A percentile compares a stretch with the other conserved stretches of the same genome.
Conservation (phyloP, 2,329 filamentous ascomycete genomes). For the Aspergillus sp. region DNA sequence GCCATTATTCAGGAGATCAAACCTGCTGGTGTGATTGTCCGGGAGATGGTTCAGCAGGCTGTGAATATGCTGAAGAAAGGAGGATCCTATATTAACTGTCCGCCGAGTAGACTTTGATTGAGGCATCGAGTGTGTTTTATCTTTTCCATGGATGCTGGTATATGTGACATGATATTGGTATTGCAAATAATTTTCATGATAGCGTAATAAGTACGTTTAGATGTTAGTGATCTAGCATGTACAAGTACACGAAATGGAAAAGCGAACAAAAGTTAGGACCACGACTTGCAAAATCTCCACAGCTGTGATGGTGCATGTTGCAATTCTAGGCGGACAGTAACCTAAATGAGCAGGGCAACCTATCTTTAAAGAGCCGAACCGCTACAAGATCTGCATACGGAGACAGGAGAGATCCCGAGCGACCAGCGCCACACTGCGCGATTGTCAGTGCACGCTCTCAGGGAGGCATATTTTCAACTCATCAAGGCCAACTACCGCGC, state of each 20-base stretch:
- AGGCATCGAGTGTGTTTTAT: not conserved
- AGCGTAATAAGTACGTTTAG: conserved; percentile 17
- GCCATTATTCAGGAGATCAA: conserved; percentile 75
- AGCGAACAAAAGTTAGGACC: conserved; percentile 18
- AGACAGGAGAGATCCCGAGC: conserved; percentile 14
- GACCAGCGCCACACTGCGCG: conserved; percentile 9
- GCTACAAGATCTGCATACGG: conserved; percentile 14
- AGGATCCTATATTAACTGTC: conserved; percentile 57
- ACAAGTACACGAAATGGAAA: conserved; percentile 32
- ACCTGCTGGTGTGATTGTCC: conserved; percentile 81
- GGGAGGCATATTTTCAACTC: not conserved
- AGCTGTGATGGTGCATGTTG: conserved; percentile 2
- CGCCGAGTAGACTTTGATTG: conserved; percentile 50
- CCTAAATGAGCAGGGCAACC: conserved; percentile 4
- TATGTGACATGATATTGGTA: conserved; percentile 8
- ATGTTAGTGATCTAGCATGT: conserved; percentile 29
- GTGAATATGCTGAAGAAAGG: conserved; percentile 67
- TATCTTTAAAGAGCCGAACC: conserved; percentile 1
- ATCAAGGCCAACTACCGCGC: conserved; percentile 6
- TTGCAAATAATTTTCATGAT: conserved; percentile 15
- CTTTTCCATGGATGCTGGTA: not conserved
- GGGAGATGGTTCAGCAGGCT: conserved; percentile 82
- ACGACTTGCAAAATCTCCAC: conserved; percentile 8
- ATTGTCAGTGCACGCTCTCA: conserved; percentile 6
- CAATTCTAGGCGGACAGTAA: conserved; percentile 11